Evolutionary conservation across 176 grass and related monocot species (phyloP).

Genomic region (Triticum turgidum): DNA sequence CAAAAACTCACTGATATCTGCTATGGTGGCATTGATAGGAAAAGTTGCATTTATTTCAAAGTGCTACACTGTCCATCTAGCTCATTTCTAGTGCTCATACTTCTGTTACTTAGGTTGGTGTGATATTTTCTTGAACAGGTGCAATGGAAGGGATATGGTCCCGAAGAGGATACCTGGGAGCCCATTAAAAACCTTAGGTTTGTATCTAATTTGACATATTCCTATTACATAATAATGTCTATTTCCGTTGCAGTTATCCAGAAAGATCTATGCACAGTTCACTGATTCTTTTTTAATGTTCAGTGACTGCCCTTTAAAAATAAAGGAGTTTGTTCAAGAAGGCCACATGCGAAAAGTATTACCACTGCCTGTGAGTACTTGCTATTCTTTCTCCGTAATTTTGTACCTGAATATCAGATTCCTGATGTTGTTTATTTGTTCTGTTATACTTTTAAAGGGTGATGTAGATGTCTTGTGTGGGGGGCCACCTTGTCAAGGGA

Average conservation of each 20-base stretch:
- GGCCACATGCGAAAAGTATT: constrained; percentile 58
- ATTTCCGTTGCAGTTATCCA: not conserved
- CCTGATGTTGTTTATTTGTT: constrained; percentile 5
- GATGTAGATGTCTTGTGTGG: constrained; percentile 84
- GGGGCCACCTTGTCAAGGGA: constrained; percentile 87
- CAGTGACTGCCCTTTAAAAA: constrained; percentile 63
- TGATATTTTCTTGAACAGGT: constrained; percentile 44
- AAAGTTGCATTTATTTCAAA: constrained; percentile 59
- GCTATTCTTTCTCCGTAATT: not conserved
- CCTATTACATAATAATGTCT: not conserved
- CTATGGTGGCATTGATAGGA: constrained; percentile 49
- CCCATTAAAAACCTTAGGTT: constrained; percentile 74
- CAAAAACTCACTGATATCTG: constrained; percentile 50
- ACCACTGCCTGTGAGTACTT: constrained; percentile 60
- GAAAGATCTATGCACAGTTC: not conserved
- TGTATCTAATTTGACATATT: not conserved
- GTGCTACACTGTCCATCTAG: constrained; percentile 19
- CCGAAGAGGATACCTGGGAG: constrained; percentile 78
- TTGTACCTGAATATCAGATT: not conserved
- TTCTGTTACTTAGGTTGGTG: not conserved
- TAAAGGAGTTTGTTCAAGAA: constrained; percentile 70
- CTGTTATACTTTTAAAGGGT: constrained; percentile 43
- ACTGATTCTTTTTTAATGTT: constrained; percentile 19
- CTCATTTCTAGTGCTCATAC: not conserved
- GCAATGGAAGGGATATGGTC: constrained; percentile 76